These are phyloP conservation scores for Peterozyma toletana DNA, from an alignment of 805 yeast species.

Conservation along the genomic window DNA sequence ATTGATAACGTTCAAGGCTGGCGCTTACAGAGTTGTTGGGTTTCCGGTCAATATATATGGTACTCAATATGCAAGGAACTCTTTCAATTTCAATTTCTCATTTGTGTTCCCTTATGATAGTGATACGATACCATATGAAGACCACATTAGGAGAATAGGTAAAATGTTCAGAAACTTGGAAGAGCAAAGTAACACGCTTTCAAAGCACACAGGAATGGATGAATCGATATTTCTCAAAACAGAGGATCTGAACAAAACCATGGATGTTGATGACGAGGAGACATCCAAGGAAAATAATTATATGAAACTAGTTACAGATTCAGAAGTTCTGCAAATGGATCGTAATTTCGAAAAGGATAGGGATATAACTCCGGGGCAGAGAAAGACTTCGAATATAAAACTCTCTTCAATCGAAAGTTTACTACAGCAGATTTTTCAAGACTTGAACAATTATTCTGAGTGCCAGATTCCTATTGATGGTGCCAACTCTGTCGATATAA, in stretches of 20 bases:
- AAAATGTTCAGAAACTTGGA: constrained; percentile 85
- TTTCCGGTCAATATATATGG: constrained; percentile 82
- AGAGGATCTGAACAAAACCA: constrained; percentile 1
- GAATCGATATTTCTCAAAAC: constrained; percentile 33
- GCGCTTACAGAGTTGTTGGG: constrained; percentile 68
- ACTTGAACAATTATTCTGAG: constrained; percentile 89
- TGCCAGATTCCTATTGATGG: constrained; percentile 91
- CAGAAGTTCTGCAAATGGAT: constrained; percentile 10
- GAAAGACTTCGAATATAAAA: constrained; percentile 12
- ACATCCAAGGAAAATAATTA: constrained; percentile 15
- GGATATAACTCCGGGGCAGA: constrained; percentile 15
- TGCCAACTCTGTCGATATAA: constrained; percentile 86
- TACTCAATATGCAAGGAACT: constrained; percentile 76
- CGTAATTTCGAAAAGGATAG: neutral
- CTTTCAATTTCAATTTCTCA: constrained; percentile 88
- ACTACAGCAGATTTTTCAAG: constrained; percentile 88
- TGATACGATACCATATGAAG: constrained; percentile 81
- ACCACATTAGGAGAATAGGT: constrained; percentile 77
- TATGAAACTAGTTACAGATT: constrained; percentile 21
- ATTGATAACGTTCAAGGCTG: constrained; percentile 66
- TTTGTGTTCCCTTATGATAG: constrained; percentile 82
- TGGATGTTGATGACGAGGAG: neutral
- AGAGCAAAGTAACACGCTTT: constrained; percentile 75
- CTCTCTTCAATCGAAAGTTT: constrained; percentile 59
- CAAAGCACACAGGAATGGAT: constrained; percentile 41